Evolutionary conservation across 495 filamentous ascomycete genomes (phyloP).

Genomic region (Neurospora discreta): DNA sequence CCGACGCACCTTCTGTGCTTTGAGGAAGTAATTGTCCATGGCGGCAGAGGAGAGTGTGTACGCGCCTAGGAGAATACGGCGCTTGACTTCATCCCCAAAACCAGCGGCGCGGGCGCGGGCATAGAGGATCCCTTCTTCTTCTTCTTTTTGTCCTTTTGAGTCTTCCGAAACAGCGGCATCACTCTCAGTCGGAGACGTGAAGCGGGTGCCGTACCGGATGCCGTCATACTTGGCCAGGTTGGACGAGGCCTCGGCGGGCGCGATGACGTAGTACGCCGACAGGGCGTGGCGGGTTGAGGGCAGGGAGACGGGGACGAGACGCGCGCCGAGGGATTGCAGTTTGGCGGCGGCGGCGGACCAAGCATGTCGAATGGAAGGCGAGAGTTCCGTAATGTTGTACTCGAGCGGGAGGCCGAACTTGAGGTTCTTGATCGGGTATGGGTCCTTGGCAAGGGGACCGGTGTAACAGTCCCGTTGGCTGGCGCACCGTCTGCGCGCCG

Average conservation of each 20-base stretch:
- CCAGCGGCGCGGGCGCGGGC: constrained; percentile 57
- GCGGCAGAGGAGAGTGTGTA: constrained; percentile 85
- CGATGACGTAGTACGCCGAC: constrained; percentile 89
- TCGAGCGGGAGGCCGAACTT: constrained; percentile 69
- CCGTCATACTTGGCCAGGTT: constrained; percentile 98
- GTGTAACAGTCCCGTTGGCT: constrained; percentile 28
- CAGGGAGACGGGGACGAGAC: constrained; percentile 64
- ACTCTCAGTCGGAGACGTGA: background rate
- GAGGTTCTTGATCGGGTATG: constrained; percentile 24
- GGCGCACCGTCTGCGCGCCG: constrained; percentile 44
- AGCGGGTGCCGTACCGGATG: constrained; percentile 67
- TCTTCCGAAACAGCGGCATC: constrained; percentile 4
- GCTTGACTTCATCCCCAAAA: constrained; percentile 76
- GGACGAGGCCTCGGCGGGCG: constrained; percentile 88
- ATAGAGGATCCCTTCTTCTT: constrained; percentile 49
- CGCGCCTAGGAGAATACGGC: constrained; percentile 78
- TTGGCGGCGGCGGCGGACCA: constrained; percentile 52
- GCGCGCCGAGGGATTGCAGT: constrained; percentile 54
- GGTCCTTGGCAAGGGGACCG: background rate
- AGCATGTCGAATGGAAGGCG: constrained; percentile 46
- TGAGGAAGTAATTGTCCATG: constrained; percentile 92
- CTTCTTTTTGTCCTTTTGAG: constrained; percentile 19
- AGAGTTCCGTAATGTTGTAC: constrained; percentile 81
- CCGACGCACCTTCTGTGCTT: constrained; percentile 79
- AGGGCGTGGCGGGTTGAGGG: constrained; percentile 77